phyloP scores from a whole-genome alignment of 495 filamentous ascomycete species.

The Cairneyella variabilis region DNA sequence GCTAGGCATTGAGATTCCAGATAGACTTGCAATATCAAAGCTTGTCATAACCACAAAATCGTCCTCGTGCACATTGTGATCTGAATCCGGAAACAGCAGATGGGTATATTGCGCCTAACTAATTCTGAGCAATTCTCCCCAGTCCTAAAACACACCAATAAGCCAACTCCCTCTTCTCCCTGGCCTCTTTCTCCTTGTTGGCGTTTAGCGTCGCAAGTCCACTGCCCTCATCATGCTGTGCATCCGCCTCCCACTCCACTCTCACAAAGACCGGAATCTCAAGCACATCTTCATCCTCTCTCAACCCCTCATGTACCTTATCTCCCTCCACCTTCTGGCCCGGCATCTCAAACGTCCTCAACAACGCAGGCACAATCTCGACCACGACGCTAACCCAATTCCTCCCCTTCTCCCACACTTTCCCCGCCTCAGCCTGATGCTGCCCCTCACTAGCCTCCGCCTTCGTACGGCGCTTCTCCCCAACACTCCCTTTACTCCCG shows the following conservation, averaged over 20 bases:
- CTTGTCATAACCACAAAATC: constrained; percentile 13
- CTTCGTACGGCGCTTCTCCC: constrained; percentile 35
- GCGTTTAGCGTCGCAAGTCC: constrained; percentile 39
- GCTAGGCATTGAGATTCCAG: constrained; percentile 13
- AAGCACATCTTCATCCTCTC: constrained; percentile 81
- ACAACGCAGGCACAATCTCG: constrained; percentile 74
- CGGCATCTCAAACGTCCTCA: constrained; percentile 30
- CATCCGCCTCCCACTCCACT: constrained; percentile 86
- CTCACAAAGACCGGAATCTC: constrained; percentile 94
- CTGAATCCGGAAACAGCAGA: constrained; percentile 16
- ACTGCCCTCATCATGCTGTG: constrained; percentile 58
- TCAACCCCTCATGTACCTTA: constrained; percentile 31
- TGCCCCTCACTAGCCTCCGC: constrained; percentile 39
- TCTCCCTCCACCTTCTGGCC: constrained; percentile 18
- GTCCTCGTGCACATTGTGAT: neutral
- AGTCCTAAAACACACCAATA: constrained; percentile 94
- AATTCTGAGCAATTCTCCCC: constrained; percentile 57
- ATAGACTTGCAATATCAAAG: constrained; percentile 18
- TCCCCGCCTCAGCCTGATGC: constrained; percentile 78
- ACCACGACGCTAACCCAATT: constrained; percentile 93
- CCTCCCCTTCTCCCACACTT: constrained; percentile 90
- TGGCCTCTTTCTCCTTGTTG: constrained; percentile 42
- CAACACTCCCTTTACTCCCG: constrained; percentile 26
- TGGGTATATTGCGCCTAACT: constrained; percentile 26
- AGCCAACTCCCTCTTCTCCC: constrained; percentile 74